These are phyloP conservation scores for Moricandia arvensis DNA, from an alignment of 345 rosid genomes.

Conservation along the genomic window DNA sequence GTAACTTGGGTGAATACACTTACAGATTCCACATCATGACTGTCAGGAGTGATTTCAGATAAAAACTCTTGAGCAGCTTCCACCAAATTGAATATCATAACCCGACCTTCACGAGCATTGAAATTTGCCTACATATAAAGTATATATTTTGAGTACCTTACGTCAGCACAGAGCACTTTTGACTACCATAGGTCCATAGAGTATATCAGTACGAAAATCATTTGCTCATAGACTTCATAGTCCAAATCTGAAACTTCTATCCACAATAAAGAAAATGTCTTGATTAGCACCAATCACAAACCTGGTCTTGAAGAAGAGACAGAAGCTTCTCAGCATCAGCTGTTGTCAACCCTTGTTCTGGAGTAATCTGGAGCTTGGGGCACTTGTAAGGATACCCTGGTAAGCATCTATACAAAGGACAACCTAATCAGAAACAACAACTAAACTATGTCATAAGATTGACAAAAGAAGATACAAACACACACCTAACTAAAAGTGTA, in stretches of 20 bases:
- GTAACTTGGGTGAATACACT: slow-evolving; percentile 32
- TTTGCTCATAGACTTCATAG: background rate
- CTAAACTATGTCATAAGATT: slow-evolving; percentile 9
- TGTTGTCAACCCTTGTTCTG: slow-evolving; percentile 75
- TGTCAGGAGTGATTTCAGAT: slow-evolving; percentile 66
- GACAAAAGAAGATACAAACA: slow-evolving; percentile 31
- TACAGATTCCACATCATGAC: slow-evolving; percentile 55
- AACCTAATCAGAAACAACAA: background rate
- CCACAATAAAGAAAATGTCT: background rate
- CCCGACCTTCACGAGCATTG: slow-evolving; percentile 92
- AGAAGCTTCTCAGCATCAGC: slow-evolving; percentile 71
- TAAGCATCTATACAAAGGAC: slow-evolving; percentile 61
- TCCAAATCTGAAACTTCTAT: background rate
- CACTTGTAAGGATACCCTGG: slow-evolving; percentile 97
- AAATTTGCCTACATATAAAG: slow-evolving; percentile 58
- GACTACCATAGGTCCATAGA: background rate
- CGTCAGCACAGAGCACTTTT: background rate
- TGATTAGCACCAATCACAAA: slow-evolving; percentile 25
- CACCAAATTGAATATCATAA: slow-evolving; percentile 93
- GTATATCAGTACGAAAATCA: background rate
- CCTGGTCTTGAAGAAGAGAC: slow-evolving; percentile 87
- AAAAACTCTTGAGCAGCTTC: slow-evolving; percentile 98
- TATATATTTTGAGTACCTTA: background rate
- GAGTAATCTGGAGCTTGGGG: slow-evolving; percentile 77
- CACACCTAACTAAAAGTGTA: slow-evolving; percentile 71